Evolutionary conservation across 192 early-diverging fungal species (phyloP), one percentile per base, ranked within the genome.

Genomic region (Fimicolochytrium jonesii): DNA sequence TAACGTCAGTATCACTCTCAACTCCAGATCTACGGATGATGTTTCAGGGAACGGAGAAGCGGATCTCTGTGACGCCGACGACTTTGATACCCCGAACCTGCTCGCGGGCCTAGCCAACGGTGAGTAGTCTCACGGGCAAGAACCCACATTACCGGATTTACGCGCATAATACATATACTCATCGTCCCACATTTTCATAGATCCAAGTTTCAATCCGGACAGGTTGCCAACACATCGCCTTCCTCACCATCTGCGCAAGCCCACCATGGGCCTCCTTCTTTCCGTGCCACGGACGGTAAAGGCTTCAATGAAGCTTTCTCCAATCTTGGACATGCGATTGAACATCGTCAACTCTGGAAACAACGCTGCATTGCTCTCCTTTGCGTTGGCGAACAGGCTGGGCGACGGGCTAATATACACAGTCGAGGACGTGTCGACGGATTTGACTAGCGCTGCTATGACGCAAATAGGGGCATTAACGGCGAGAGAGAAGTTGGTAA

Each of bases 41-140:
- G 29, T 35, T 4, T 17, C 56, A 6, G 32, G 4, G 15, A 28
- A 11, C 41, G 48, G 34, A 10, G 56, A 45, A 1, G 45, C 45
- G 6, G 47, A 4, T 4, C 15, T 61, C 23, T 66, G 64, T 23
- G 64, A 66, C 32, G 56, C 64, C 15, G 64, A 66, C 5, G 58
- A 66, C 22, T 66, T 61, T 41, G 64, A 66, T 62, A 20, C 56
- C 9, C 56, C 58, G 33, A 66, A 66, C 61, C 41, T 66, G 11
- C 36, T 66, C 17, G 56, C 55, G 25, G 54, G 56, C 23, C 49
- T 66, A 47, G 48, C 31, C 13, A 37, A 66, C 61, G 64, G 64
- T 66, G 48, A 20, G 35, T 9, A 23, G 9, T 50, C 31, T 7
- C 10, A 11, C 18, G 31, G 48, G 23, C 25, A 34, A 28, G 23